Evolutionary conservation across 345 rosid genomes (phyloP).

Genomic region (Chamaenerion angustifolium): DNA sequence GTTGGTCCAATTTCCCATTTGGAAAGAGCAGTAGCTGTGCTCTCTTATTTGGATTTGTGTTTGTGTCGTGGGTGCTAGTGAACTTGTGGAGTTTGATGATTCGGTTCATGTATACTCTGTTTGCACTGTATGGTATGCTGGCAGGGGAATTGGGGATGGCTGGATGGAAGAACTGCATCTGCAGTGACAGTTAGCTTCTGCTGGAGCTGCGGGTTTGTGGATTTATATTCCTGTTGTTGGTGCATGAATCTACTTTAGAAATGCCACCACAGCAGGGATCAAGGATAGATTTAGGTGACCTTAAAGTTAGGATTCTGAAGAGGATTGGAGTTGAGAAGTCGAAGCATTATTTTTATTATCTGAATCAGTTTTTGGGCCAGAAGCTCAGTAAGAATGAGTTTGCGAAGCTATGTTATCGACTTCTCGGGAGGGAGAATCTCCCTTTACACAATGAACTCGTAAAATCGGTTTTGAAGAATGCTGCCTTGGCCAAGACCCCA

Average conservation of each 20-base stretch:
- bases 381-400: slow-evolving; percentile 79
- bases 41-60: slow-evolving; percentile 6
- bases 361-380: slow-evolving; percentile 74
- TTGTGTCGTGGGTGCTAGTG: background rate
- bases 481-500: slow-evolving; percentile 49
- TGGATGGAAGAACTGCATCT: background rate
- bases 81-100: background rate
- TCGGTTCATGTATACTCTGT: background rate
- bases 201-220: slow-evolving; percentile 9
- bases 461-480: slow-evolving; percentile 66
- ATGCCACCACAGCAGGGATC: slow-evolving; percentile 76
- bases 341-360: slow-evolving; percentile 54
- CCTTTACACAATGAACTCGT: slow-evolving; percentile 80
- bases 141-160: slow-evolving; percentile 2
- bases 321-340: slow-evolving; percentile 81
- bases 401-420: slow-evolving; percentile 55
- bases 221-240: slow-evolving; percentile 19
- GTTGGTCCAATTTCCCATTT: slow-evolving; percentile 16
- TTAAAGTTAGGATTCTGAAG: slow-evolving; percentile 63
- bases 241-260: slow-evolving; percentile 37
- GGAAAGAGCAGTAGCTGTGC: slow-evolving; percentile 19
- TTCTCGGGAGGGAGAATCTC: slow-evolving; percentile 84
- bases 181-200: background rate
- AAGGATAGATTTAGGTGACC: slow-evolving; percentile 72
- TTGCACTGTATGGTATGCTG: background rate